Conservation (phyloP, 768 basidiomycete genomes). For the Amanita exitialis region DNA sequence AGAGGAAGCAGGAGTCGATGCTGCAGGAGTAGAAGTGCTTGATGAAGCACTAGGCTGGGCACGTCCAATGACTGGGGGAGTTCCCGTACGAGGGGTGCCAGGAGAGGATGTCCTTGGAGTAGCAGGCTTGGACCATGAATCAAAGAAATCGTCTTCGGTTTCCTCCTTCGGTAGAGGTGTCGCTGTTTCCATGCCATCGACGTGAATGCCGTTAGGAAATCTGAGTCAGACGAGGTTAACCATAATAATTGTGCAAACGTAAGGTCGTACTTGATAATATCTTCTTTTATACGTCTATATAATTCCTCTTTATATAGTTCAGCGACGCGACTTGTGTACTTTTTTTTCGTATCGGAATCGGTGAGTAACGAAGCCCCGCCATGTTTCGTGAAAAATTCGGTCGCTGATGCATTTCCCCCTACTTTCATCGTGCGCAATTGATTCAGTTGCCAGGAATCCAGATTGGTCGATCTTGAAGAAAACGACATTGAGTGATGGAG, state of each 20-base stretch:
- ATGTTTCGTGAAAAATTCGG: constrained; percentile 85
- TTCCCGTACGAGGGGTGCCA: constrained; percentile 36
- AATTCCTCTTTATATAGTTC: constrained; percentile 92
- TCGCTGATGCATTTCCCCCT: constrained; percentile 82
- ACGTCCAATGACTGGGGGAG: constrained; percentile 53
- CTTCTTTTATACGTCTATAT: constrained; percentile 68
- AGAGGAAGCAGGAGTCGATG: constrained; percentile 17
- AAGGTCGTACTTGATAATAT: constrained; percentile 42
- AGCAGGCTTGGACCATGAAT: constrained; percentile 88
- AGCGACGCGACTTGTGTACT: constrained; percentile 78
- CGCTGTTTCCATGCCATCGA: constrained; percentile 68
- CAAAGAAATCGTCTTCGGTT: constrained; percentile 90
- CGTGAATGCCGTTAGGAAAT: constrained; percentile 63
- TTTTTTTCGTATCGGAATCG: constrained; percentile 76
- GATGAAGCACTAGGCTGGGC: constrained; percentile 27
- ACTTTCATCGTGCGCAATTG: constrained; percentile 96
- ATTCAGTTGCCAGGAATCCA: constrained; percentile 86
- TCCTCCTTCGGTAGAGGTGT: constrained; percentile 30
- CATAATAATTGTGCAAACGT: constrained; percentile 5
- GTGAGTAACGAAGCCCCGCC: constrained; percentile 63
- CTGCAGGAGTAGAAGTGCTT: constrained; percentile 19
- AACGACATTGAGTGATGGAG: constrained; percentile 7
- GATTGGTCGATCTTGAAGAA: constrained; percentile 74
- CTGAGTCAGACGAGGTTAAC: constrained; percentile 24
- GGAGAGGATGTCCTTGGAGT: constrained; percentile 45